Percentiles rank a stretch among this genome's conserved stretches.
Conservation (phyloP, 495 filamentous ascomycete genomes). For the Penicillium bialowiezense region DNA sequence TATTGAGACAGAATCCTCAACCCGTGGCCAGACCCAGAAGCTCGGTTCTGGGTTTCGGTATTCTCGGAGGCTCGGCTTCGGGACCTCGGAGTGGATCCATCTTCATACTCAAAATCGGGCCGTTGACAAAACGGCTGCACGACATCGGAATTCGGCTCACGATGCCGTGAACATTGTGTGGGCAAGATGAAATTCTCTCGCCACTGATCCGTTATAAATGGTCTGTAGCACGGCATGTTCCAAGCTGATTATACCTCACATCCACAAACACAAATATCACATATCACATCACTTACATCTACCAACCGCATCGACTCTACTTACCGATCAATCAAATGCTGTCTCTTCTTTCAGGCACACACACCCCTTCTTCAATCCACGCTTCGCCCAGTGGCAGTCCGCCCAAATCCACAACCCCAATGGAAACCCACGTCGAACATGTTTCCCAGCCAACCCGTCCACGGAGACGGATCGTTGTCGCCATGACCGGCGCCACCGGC, state of each 20-base stretch:
- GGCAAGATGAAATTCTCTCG: background rate
- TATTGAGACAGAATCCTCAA: too few relatives aligned
- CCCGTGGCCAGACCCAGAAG: background rate
- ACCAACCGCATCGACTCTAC: too few relatives aligned
- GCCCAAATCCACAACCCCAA: constrained; percentile 1
- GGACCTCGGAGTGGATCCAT: background rate
- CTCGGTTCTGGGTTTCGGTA: background rate
- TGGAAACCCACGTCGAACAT: background rate
- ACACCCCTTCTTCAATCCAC: constrained; percentile 18
- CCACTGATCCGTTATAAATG: background rate
- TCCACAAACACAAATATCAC: background rate
- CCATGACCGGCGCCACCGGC: constrained; percentile 43
- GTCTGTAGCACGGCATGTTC: background rate
- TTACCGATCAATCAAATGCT: constrained; percentile 12
- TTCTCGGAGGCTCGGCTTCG: constrained; percentile 1
- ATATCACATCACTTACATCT: background rate
- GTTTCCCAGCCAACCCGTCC: background rate
- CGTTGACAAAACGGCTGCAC: background rate
- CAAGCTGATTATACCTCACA: background rate
- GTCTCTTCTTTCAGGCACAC: constrained; percentile 14
- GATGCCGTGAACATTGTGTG: background rate
- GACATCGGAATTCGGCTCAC: background rate
- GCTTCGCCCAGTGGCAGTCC: constrained; percentile 12
- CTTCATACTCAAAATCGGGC: background rate
- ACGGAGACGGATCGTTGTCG: constrained; percentile 2